Evolutionary conservation across 441 rosid genomes (phyloP).

Genomic region (Kokia cookei): DNA sequence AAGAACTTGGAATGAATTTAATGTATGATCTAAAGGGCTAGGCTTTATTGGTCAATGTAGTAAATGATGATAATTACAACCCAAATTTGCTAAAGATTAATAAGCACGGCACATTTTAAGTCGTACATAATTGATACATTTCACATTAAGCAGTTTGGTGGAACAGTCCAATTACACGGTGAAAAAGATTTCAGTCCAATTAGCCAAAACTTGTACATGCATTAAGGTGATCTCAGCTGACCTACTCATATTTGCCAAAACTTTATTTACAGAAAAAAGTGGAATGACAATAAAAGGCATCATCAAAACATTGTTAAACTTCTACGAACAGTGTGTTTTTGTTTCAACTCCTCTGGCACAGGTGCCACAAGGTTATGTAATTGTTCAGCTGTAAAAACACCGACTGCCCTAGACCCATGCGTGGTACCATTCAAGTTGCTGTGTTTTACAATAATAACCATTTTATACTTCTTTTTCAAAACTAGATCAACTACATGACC

Average conservation of each 20-base stretch:
- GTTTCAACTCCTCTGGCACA: conserved; percentile 17
- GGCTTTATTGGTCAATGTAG: not conserved
- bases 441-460: conserved; percentile 56
- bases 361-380: conserved; percentile 34
- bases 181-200: no score
- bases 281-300: not conserved
- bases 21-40: not conserved
- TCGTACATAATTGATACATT: no score
- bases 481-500: conserved; percentile 55
- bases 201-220: not conserved
- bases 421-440: conserved; percentile 21
- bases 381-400: conserved; percentile 55
- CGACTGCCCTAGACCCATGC: conserved; percentile 44
- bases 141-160: no score
- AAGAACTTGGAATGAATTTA: not conserved
- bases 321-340: conserved; percentile 18
- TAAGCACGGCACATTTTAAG: not conserved
- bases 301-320: conserved; percentile 4
- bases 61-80: not conserved
- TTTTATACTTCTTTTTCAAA: conserved; percentile 53
- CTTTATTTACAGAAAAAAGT: not conserved
- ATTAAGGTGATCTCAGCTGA: not conserved
- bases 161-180: no score
- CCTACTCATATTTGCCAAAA: not conserved
- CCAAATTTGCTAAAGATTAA: not conserved